A percentile compares a stretch with the other conserved stretches of the same genome.
Evolutionary conservation across 2,329 filamentous ascomycete genomes (phyloP).

Genomic region (Fusarium oligoseptatum): DNA sequence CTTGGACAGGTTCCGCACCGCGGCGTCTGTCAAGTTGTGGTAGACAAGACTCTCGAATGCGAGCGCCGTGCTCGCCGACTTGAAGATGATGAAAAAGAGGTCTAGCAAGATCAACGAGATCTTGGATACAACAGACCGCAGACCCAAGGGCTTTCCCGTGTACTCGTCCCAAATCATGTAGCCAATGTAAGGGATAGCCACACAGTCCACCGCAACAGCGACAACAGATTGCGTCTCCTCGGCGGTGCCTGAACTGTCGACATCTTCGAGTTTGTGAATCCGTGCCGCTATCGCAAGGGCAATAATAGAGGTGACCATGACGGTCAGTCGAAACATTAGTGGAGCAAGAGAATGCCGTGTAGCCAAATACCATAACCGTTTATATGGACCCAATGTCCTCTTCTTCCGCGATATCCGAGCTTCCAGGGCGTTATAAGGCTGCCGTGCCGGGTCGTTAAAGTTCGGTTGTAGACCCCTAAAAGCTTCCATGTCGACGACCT

Average conservation of each 20-base stretch:
- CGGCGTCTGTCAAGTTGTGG: conserved; percentile 54
- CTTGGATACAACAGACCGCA: conserved; percentile 87
- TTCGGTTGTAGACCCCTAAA: conserved; percentile 62
- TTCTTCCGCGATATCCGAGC: conserved; percentile 47
- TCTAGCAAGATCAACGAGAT: conserved; percentile 91
- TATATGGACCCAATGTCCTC: conserved; percentile 55
- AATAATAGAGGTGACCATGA: conserved; percentile 85
- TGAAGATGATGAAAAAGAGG: conserved; percentile 97
- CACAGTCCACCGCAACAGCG: conserved; percentile 88
- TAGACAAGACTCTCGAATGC: conserved; percentile 87
- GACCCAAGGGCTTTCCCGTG: conserved; percentile 89
- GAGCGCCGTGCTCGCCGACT: conserved; percentile 90
- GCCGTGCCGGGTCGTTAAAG: conserved; percentile 57
- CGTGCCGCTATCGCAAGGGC: conserved; percentile 83
- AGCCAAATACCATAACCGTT: conserved; percentile 75
- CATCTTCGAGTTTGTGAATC: conserved; percentile 74
- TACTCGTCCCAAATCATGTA: conserved; percentile 99
- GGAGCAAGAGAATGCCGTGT: conserved; percentile 89
- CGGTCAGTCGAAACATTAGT: conserved; percentile 82
- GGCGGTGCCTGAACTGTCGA: conserved; percentile 55
- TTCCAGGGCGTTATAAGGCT: conserved; percentile 49
- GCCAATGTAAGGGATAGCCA: conserved; percentile 89
- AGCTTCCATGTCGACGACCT: conserved; percentile 61
- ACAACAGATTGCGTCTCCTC: conserved; percentile 86
- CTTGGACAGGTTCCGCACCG: conserved; percentile 69